Conservation (phyloP, 2,329 filamentous ascomycete species). For the Pezicula radicicola region DNA sequence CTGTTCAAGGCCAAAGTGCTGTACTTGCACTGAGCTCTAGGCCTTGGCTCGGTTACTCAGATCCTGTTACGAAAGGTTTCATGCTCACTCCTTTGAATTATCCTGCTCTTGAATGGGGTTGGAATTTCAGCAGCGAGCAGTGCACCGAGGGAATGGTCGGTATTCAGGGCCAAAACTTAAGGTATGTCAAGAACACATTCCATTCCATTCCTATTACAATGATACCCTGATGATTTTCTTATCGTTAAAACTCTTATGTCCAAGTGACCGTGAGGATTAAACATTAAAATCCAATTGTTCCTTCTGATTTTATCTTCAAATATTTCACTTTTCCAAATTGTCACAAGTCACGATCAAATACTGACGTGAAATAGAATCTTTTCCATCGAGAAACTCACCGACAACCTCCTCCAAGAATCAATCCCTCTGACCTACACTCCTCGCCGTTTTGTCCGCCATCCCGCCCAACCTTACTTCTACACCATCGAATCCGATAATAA, state of each 20-base stretch:
- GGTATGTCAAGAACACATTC: constrained; percentile 55
- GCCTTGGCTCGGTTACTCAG: constrained; percentile 94
- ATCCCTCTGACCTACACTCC: constrained; percentile 89
- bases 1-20: constrained; percentile 78
- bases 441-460: constrained; percentile 81
- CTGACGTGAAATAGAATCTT: constrained; percentile 69
- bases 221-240: constrained; percentile 40
- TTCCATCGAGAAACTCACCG: constrained; percentile 79
- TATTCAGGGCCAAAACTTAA: constrained; percentile 82
- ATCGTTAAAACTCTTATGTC: constrained; percentile 34
- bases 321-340: constrained; percentile 8
- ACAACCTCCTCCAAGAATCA: constrained; percentile 82
- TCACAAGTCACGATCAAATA: constrained; percentile 11
- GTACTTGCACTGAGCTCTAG: constrained; percentile 88
- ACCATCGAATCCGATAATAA: constrained; percentile 94
- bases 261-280: constrained; percentile 44
- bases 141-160: constrained; percentile 93
- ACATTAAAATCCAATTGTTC: constrained; percentile 87
- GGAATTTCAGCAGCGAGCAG: constrained; percentile 95
- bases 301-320: constrained; percentile 67
- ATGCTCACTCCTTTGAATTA: constrained; percentile 92
- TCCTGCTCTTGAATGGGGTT: constrained; percentile 84
- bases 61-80: constrained; percentile 81
- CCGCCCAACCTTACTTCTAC: constrained; percentile 86
- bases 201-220: constrained; percentile 9